Base-by-base conservation (phyloP, 176 grass and related monocot species). In the Miscanthus lutarioriparius region DNA sequence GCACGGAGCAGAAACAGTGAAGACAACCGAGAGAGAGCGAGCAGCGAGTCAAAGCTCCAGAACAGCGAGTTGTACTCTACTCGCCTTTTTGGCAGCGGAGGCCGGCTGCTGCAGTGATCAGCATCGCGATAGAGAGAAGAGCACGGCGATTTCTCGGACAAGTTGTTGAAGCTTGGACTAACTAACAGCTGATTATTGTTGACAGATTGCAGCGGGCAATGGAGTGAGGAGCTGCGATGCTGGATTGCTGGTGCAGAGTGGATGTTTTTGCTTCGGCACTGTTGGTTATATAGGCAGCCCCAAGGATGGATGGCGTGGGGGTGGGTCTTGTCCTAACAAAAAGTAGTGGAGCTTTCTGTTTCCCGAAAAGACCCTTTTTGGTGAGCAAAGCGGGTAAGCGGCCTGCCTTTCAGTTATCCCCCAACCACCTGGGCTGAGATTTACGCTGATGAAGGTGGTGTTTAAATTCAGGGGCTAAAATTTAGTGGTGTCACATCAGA, bases 281-380 rank as follows among this genome's bases (percentile, higher is more conserved):
- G 78, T 69, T 80, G 78, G 30, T 53, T 10, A 54, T 80, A 69
- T 69, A 80, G 64, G 78, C 64, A 74, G 72, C 14, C 0, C 10
- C 75, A 41, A 77, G 33, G 27, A 28, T 33, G 37, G 38, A 37
- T 37, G 54, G 22, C 40, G 33, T 66, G 17, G 43, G 78, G 7
- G 64, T 80, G 64, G 44, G 78, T 69, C 78, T 68, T 53, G 78
- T 81, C 78, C 64, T 53, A 69, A 68, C 78, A 36, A 37, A 80
- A 81, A 69, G 44, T 17, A 38, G 64, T 69, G 78, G 78, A 37
- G 78, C 44, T 38, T 80, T 68, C 78, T 80, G 78, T 80, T 54
- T 81, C 64, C 44, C 40, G 71, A 53, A 80, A 80, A 80, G 78
- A 0, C 44, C 78, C 37, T 53, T 80, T 67, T 8, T 13, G 27